Percentiles rank a stretch among this genome's conserved stretches.
These are phyloP conservation scores for Candolleomyces efflorescens DNA, from an alignment of 768 basidiomycete genomes.

Conservation along the genomic window DNA sequence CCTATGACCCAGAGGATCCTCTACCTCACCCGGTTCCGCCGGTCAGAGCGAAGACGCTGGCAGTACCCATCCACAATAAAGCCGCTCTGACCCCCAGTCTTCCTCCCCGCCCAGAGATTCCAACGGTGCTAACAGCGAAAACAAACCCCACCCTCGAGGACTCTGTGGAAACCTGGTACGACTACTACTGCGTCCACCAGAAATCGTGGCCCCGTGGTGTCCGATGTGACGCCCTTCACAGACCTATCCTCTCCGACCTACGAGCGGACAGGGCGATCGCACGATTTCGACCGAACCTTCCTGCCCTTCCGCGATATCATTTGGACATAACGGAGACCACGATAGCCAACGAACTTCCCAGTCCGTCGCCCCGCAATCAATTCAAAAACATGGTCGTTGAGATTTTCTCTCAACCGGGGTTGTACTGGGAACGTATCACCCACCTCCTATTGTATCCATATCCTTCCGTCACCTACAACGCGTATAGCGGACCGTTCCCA, in stretches of 20 bases:
- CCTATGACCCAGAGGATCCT: no score
- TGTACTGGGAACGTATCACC: conserved; percentile 34
- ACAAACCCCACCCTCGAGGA: conserved; percentile 45
- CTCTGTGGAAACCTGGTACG: conserved; percentile 41
- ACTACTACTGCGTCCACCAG: conserved; percentile 39
- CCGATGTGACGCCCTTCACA: conserved; percentile 32
- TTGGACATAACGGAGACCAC: neutral
- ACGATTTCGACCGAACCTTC: conserved; percentile 37
- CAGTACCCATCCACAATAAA: neutral
- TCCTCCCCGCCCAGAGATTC: neutral
- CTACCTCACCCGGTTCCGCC: no score
- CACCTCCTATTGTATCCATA: conserved; percentile 30
- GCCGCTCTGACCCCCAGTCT: no score
- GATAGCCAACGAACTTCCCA: neutral
- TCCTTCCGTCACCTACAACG: conserved; percentile 23
- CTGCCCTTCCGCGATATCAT: conserved; percentile 5
- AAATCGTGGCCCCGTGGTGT: conserved; percentile 47
- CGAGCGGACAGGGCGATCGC: conserved; percentile 45
- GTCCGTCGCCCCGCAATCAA: neutral
- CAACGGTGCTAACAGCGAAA: conserved; percentile 10
- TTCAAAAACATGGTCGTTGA: conserved; percentile 24
- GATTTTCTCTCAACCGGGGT: conserved; percentile 36
- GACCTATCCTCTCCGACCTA: conserved; percentile 38
- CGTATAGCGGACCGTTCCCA: conserved; percentile 26
- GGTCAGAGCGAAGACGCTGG: no score